Evolutionary conservation across 2,329 filamentous ascomycete genomes (phyloP), one percentile per base, ranked within the genome.

Genomic region (Trichoderma breve): DNA sequence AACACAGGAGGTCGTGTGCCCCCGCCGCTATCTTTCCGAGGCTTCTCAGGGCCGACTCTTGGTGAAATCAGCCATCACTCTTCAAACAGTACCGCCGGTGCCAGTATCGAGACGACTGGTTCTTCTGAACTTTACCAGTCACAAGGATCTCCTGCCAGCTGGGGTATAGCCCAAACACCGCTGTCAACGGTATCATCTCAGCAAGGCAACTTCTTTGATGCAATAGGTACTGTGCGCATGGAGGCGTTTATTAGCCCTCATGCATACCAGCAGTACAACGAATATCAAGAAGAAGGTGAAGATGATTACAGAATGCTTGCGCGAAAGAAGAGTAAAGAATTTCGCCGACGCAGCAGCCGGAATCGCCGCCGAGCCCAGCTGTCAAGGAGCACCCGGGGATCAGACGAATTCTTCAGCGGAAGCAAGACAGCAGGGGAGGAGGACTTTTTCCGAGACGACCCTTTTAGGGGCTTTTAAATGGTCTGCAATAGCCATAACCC

Each of bases 211-310:
- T 95, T 96, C 83, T 96, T 96, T 78, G 94, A 97, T 76, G 92
- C 92, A 1, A 91, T 97, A 72, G 94, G 95, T 1, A 98, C 95
- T 2, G 90, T 98, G 61, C 90, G 96, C 32, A 98, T 99, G 95
- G 95, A 98, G 81, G 96, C 96, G 0, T 99, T 98, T 80, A 97
- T 99, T 75, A 90, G 86, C 76, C 89, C 89, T 0, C 80, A 91
- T 12, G 84, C 87, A 1, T 84, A 85, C 73, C 83, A 83, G 3
- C 82, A 83, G 32, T 82, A 85, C 67, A 82, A 83, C 14, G 85
- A 87, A 14, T 80, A 83, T 55, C 82, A 84, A 0, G 83, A 86
- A 67, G 86, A 88, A 74, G 83, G 86, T 69, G 86, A 88, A 74
- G 80, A 83, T 26, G 86, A 89, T 73, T 82, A 84, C 73, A 81